Evolutionary conservation across 2,329 filamentous ascomycete species (phyloP).

Genomic region (Trichoderma hamatum): DNA sequence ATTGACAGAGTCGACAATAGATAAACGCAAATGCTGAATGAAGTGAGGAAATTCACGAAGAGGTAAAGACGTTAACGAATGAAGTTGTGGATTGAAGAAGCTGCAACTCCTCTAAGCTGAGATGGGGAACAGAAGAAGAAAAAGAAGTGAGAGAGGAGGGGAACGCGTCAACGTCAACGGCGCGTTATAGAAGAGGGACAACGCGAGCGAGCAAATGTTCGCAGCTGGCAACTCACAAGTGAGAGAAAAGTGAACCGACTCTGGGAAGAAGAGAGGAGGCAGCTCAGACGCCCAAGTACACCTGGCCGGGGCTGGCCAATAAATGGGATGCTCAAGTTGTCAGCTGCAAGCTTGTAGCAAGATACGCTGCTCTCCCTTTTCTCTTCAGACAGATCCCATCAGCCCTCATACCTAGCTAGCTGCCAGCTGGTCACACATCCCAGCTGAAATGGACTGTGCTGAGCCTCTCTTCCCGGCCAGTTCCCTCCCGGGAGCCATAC

Average conservation of each 20-base stretch:
- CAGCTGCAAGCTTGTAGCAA: background rate
- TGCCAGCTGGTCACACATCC: slow-evolving; percentile 19
- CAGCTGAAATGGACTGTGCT: slow-evolving; percentile 22
- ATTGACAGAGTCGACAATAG: background rate
- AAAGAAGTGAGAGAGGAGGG: background rate
- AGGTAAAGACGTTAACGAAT: background rate
- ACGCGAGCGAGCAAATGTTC: background rate
- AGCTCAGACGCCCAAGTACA: background rate
- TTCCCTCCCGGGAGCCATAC: slow-evolving; percentile 21
- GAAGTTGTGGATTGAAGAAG: background rate
- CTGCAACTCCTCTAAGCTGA: background rate
- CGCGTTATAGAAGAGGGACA: slow-evolving; percentile 16
- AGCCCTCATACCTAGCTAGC: background rate
- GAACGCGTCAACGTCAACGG: slow-evolving; percentile 13
- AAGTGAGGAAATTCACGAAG: background rate
- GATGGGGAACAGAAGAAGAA: background rate
- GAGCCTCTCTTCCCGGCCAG: slow-evolving; percentile 26
- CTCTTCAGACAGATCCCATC: background rate
- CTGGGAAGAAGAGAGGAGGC: background rate
- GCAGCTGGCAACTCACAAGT: slow-evolving; percentile 5
- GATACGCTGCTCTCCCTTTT: background rate
- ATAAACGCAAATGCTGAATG: background rate
- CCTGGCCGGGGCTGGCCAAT: slow-evolving; percentile 6
- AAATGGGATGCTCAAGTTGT: slow-evolving; percentile 1
- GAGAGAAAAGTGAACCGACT: slow-evolving; percentile 15